These are phyloP conservation scores for Pezicula neosporulosa DNA, from an alignment of 2,329 filamentous ascomycete genomes.

Conservation along the genomic window DNA sequence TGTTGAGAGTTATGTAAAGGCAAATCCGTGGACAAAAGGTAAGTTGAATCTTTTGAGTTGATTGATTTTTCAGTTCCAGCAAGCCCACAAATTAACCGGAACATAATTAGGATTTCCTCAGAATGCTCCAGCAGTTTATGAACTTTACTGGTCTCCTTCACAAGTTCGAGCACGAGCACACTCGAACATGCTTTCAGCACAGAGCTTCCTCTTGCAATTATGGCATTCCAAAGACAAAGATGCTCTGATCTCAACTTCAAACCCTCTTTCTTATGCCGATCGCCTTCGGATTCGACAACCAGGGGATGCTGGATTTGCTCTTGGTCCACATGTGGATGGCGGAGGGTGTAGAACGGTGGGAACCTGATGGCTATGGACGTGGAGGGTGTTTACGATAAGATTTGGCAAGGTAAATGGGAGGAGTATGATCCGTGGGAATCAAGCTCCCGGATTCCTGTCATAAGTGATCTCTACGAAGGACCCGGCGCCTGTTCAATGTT, in stretches of 20 bases:
- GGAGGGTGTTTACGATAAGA: constrained; percentile 66
- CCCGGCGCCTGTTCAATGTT: constrained; percentile 82
- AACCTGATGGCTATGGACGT: constrained; percentile 61
- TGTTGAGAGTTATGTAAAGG: constrained; percentile 60
- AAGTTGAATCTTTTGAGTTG: neutral
- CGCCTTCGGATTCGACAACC: constrained; percentile 62
- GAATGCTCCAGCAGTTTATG: constrained; percentile 66
- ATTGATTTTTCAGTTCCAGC: neutral
- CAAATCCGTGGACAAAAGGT: constrained; percentile 55
- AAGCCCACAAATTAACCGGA: neutral
- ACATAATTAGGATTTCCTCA: constrained; percentile 53
- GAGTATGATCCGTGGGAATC: constrained; percentile 80
- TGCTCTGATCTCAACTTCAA: constrained; percentile 43
- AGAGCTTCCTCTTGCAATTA: constrained; percentile 56
- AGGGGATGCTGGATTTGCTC: constrained; percentile 66
- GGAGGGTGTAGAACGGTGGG: constrained; percentile 76
- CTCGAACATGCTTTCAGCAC: constrained; percentile 57
- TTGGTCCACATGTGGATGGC: constrained; percentile 72
- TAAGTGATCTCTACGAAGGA: constrained; percentile 75
- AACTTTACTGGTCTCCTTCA: constrained; percentile 70
- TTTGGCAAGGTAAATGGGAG: constrained; percentile 77
- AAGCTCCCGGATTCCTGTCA: constrained; percentile 61
- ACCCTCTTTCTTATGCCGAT: constrained; percentile 67
- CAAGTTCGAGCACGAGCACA: constrained; percentile 68
- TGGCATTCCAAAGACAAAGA: constrained; percentile 48